Percentiles rank a stretch among this genome's conserved stretches.
Evolutionary conservation across 306 rosid genomes (phyloP).

Genomic region (Begonia masoniana): DNA sequence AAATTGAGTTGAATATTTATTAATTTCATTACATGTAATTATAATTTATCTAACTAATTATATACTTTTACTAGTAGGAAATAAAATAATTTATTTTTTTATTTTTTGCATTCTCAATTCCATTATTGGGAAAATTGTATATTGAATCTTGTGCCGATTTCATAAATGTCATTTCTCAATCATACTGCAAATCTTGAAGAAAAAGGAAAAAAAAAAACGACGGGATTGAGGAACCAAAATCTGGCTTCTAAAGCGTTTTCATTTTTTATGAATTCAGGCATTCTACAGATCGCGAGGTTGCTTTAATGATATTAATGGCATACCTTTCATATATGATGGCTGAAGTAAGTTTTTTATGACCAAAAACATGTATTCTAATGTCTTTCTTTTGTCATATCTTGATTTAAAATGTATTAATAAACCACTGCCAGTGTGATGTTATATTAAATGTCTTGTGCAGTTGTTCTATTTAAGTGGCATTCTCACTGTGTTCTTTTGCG

Average conservation of each 20-base stretch:
- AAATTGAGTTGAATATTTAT: too few relatives aligned
- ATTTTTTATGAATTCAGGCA: constrained; percentile 40
- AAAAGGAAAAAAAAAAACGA: too few relatives aligned
- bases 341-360: constrained; percentile 40
- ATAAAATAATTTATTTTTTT: too few relatives aligned
- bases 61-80: too few relatives aligned
- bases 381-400: neutral
- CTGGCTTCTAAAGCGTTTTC: neutral
- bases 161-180: too few relatives aligned
- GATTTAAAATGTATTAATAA: neutral
- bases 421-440: neutral
- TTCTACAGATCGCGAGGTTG: constrained; percentile 70
- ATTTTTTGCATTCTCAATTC: too few relatives aligned
- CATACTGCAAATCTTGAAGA: too few relatives aligned
- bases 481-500: constrained; percentile 93
- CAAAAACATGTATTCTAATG: neutral
- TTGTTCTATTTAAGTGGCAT: constrained; percentile 73
- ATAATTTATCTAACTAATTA: too few relatives aligned
- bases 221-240: too few relatives aligned
- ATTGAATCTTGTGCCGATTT: too few relatives aligned
- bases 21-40: too few relatives aligned
- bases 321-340: constrained; percentile 83
- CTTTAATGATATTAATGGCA: constrained; percentile 77
- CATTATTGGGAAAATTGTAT: too few relatives aligned
- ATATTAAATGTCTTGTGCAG: constrained; percentile 22